Base-by-base conservation (phyloP, 768 basidiomycete species). In the Brasilioporus rufonigricans region DNA sequence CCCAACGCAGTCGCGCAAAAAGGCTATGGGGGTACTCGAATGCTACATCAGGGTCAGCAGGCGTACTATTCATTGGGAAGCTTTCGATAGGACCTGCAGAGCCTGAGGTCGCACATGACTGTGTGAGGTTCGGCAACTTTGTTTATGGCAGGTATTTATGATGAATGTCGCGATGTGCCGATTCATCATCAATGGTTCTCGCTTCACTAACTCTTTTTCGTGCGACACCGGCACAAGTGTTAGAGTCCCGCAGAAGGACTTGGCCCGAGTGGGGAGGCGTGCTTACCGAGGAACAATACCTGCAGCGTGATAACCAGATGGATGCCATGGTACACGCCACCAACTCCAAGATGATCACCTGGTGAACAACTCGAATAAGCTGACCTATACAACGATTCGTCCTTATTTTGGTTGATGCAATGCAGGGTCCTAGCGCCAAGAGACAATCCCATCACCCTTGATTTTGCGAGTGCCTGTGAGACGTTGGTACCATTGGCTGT, bases 401-500 rank as follows among this genome's bases (percentile, higher is more conserved):
- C 35, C 33, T 44, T 2, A 36, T 23, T 26, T 23, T 23, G 27
- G 36, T 9, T 48, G 31, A 39, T 21, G 39, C 32, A 29, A 39
- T 39, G 24, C 36, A 56, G 84, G 85, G 79, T 86, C 5, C 69
- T 86, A 14, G 80, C 78, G n/a, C 79, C 79, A 7, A 71, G 81
- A 52, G 70, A 73, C 39, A 65, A 80, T 55, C 77, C 81, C 3
- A 65, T 68, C n/a, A 53, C n/a, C 60, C 55, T 57, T 9, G 55
- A 56, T n/a, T 57, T 48, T 26, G 21, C 39, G 21, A 43, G 35
- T 13, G 56, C 45, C 24, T 58, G 45, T 49, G 55, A 47, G 24
- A 48, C 39, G 39, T 41, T n/a, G 27, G 55, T 48, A 13, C 19
- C 19, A 19, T 13, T 48, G 16, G n/a, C 5, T 31, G 39, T 33